Percentiles rank a stretch among this genome's conserved stretches.
Conservation (phyloP, 805 yeast species). For the Saturnispora quitensis region DNA sequence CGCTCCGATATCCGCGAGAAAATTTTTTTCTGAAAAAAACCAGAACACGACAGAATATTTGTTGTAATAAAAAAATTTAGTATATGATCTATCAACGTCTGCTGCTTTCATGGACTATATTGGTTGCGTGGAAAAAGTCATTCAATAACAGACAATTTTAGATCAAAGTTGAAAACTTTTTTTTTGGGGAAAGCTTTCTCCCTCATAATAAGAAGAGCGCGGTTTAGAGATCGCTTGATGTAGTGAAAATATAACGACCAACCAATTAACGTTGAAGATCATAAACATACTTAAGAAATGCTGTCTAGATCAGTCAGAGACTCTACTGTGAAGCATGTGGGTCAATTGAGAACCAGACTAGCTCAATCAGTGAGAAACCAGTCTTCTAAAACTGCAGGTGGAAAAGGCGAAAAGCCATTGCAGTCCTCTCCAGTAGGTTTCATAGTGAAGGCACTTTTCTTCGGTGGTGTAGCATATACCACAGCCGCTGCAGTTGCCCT, state of each 20-base stretch:
- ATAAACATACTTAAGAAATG: background rate
- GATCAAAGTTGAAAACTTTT: background rate
- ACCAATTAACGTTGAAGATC: background rate
- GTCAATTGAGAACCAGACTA: background rate
- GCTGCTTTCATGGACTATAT: background rate
- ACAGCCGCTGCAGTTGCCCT: slow-evolving; percentile 53
- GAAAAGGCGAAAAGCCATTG: background rate
- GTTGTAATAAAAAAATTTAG: background rate
- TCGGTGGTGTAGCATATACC: slow-evolving; percentile 33
- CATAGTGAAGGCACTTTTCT: slow-evolving; percentile 1
- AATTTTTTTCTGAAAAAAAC: background rate
- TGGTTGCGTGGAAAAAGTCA: background rate
- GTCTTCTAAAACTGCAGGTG: background rate
- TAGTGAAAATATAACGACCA: background rate
- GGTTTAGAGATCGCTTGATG: background rate
- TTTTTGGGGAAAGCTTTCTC: background rate
- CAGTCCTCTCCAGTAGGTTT: background rate
- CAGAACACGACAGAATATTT: background rate
- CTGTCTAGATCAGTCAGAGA: background rate
- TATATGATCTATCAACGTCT: no score
- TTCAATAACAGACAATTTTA: background rate
- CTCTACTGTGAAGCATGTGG: background rate
- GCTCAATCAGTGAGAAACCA: background rate
- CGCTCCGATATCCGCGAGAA: slow-evolving; percentile 3
- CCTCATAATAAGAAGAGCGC: background rate